phyloP scores from a whole-genome alignment of 495 filamentous ascomycete genomes.

The Penicillium fimorum region DNA sequence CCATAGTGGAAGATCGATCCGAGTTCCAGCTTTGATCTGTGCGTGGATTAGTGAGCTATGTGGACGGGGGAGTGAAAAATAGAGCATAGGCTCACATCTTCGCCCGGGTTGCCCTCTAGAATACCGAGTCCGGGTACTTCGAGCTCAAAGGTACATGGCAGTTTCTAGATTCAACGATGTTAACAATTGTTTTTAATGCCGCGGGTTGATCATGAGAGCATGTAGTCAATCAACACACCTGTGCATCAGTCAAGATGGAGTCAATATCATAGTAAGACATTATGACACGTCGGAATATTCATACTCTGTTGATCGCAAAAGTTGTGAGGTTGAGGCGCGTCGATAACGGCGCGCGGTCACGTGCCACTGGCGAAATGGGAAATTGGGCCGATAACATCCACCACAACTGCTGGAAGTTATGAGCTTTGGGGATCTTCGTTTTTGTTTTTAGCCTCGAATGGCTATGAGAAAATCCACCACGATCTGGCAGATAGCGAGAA shows the following conservation, averaged over 20 bases:
- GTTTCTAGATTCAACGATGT: slow-evolving; percentile 60
- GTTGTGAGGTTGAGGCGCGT: slow-evolving; percentile 13
- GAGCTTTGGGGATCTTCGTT: neutral
- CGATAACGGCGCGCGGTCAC: slow-evolving; percentile 22
- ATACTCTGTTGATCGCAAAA: slow-evolving; percentile 12
- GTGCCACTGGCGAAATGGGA: slow-evolving; percentile 3
- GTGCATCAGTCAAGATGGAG: slow-evolving; percentile 87
- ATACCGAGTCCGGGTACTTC: slow-evolving; percentile 84
- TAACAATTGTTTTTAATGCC: slow-evolving; percentile 13
- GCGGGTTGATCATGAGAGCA: neutral
- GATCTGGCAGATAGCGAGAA: neutral
- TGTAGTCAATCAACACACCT: slow-evolving; percentile 49
- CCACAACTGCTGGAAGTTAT: neutral
- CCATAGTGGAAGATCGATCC: slow-evolving; percentile 87
- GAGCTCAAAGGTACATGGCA: slow-evolving; percentile 90
- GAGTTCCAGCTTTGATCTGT: slow-evolving; percentile 75
- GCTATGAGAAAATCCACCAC: neutral
- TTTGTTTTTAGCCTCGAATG: neutral
- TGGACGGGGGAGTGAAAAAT: neutral
- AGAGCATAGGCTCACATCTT: slow-evolving; percentile 47
- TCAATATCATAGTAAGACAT: slow-evolving; percentile 94
- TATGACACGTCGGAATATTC: slow-evolving; percentile 17
- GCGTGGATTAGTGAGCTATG: slow-evolving; percentile 10
- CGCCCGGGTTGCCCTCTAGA: slow-evolving; percentile 73
- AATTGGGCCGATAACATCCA: neutral